Base-by-base conservation (phyloP, 306 rosid genomes). In the Gleditsia sinensis region DNA sequence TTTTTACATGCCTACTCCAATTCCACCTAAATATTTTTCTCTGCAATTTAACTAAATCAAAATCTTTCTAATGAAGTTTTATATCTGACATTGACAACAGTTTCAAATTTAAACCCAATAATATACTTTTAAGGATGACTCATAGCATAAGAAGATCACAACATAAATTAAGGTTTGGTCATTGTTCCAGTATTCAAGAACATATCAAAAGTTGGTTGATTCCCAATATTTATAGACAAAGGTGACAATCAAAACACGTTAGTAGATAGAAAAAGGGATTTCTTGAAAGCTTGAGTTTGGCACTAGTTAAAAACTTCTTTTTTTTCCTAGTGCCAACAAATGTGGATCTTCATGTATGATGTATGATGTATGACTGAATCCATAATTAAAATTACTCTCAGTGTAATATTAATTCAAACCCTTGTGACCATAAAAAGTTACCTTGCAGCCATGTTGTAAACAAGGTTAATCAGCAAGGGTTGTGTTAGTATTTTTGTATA, bases 1-100 rank as follows among this genome's bases (percentile, higher is more conserved):
- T 14, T 55, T 65, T 34, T 39, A 36, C 40, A 71, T 56, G 56
- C 56, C 19, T 27, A 25, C 56, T 56, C 61, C 43, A 56, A 42
- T 23, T 30, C 76, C 9, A 56, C 25, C 56, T 36, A 28, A 13
- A 21, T 24, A 53, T 36, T 57, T 69, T 51, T 11, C 45, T 33
- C 17, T 12, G 27, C 32, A 36, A 53, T 68, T 49, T 40, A 28
- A 30, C 30, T 32, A 49, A 17, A 69, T 36, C 9, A 53, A 36
- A 33, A 33, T 13, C 23, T 34, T 53, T 51, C 9, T 16, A 33
- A 34, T 9, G 21, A 28, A 21, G 7, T 66, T 6, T 56, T 23
- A 14, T 12, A 53, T 16, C 14, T 21, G 75, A 37, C 1, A 21
- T 7, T 23, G 59, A 27, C 40, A 53, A 54, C 12, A 2, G 19